Evolutionary conservation across 176 grass and related monocot genomes (phyloP).

Genomic region (Urochloa ruziziensis): DNA sequence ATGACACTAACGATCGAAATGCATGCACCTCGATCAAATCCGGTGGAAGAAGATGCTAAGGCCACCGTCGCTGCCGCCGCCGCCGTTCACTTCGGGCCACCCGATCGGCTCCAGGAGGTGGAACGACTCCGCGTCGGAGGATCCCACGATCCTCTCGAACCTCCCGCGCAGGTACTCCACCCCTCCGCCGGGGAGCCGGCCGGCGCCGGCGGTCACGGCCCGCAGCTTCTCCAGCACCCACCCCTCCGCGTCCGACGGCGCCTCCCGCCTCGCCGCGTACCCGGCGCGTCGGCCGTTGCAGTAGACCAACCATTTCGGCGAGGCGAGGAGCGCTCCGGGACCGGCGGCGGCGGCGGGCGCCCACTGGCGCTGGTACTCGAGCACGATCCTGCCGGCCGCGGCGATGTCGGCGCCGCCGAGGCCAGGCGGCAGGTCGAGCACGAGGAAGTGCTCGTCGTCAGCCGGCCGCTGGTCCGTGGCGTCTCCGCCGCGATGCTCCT

Average conservation of each 20-base stretch:
- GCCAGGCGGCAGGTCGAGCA: constrained; percentile 45
- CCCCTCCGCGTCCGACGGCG: constrained; percentile 43
- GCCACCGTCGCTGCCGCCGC: background rate
- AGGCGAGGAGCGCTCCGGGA: constrained; percentile 26
- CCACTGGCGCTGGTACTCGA: constrained; percentile 46
- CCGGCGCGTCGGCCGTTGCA: constrained; percentile 47
- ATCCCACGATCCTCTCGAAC: constrained; percentile 56
- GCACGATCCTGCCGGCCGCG: constrained; percentile 40
- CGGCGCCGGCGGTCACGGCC: constrained; percentile 45
- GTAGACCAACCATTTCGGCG: constrained; percentile 50
- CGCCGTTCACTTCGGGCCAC: background rate
- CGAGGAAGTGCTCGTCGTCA: constrained; percentile 2
- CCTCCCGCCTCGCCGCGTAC: constrained; percentile 34
- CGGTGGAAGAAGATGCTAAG: constrained; percentile 66
- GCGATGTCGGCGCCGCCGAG: constrained; percentile 28
- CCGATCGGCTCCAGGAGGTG: constrained; percentile 47
- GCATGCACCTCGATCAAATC: background rate
- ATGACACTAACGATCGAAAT: background rate
- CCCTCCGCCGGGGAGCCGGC: constrained; percentile 36
- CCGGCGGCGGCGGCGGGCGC: background rate
- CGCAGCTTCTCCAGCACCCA: constrained; percentile 40
- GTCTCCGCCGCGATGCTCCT: constrained; percentile 6
- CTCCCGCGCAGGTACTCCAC: constrained; percentile 44
- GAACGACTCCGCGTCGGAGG: constrained; percentile 51
- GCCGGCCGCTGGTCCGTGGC: background rate